Evolutionary conservation across 305 asterid genomes (phyloP).

Genomic region (Ilex paraguariensis): DNA sequence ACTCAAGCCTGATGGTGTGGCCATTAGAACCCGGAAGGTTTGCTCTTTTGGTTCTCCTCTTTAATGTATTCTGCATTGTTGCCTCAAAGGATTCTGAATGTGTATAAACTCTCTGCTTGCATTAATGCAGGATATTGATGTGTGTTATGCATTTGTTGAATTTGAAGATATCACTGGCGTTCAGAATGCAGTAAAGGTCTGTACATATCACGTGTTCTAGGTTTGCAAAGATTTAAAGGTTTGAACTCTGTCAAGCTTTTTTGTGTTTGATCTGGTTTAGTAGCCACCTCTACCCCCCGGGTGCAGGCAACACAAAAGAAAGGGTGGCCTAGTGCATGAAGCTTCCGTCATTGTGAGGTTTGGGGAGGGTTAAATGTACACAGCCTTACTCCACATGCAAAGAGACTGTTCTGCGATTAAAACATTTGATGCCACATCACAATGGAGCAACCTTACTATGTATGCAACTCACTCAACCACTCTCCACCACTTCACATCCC

Average conservation of each 20-base stretch:
- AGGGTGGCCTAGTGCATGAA: too few relatives aligned
- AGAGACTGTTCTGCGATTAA: too few relatives aligned
- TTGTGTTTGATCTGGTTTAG: background rate
- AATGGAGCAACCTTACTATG: too few relatives aligned
- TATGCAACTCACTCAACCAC: too few relatives aligned
- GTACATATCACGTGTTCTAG: background rate
- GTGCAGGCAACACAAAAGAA: too few relatives aligned
- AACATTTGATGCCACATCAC: too few relatives aligned
- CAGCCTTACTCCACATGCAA: too few relatives aligned
- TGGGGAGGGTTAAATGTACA: too few relatives aligned
- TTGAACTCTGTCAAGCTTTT: background rate
- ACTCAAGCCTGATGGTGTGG: constrained; percentile 84
- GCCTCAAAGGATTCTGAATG: background rate
- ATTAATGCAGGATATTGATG: constrained; percentile 81
- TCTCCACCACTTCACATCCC: too few relatives aligned
- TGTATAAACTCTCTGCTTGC: background rate
- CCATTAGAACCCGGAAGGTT: constrained; percentile 98
- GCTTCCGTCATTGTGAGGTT: too few relatives aligned
- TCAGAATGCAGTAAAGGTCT: constrained; percentile 90
- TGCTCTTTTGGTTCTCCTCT: constrained; percentile 16
- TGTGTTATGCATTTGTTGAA: constrained; percentile 95
- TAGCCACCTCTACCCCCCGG: background rate
- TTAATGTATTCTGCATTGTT: constrained; percentile 1
- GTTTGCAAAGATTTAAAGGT: background rate
- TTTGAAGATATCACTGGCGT: constrained; percentile 86